These are phyloP conservation scores for Linnemannia hyalina DNA, from an alignment of 192 early-diverging fungal species.

Conservation along the genomic window DNA sequence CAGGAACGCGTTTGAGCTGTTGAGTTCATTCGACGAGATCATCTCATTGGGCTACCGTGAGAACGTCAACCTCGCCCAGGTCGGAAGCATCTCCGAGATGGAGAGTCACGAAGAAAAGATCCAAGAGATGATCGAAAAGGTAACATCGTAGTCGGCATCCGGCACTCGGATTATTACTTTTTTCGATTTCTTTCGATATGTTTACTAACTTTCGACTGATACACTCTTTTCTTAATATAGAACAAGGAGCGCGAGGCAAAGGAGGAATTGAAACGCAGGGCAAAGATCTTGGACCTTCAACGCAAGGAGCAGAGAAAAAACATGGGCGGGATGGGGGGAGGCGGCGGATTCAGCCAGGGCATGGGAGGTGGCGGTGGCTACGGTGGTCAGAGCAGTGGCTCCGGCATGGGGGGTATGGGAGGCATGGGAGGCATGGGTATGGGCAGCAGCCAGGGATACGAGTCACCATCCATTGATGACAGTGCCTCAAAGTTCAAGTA, in stretches of 20 bases:
- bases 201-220: not conserved
- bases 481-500: conserved; percentile 33
- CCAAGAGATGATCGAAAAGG: conserved; percentile 91
- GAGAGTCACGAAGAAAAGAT: conserved; percentile 97
- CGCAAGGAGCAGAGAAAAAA: conserved; percentile 79
- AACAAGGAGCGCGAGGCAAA: conserved; percentile 97
- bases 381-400: not conserved
- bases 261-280: conserved; percentile 92
- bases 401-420: conserved; percentile 57
- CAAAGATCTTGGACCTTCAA: conserved; percentile 91
- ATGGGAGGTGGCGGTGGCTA: conserved; percentile 6
- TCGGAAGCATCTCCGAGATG: conserved; percentile 94
- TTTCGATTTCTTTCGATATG: not conserved
- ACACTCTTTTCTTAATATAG: conserved; percentile 47
- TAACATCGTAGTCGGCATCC: conserved; percentile 12
- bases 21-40: conserved; percentile 95
- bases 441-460: conserved; percentile 35
- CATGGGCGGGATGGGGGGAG: conserved; percentile 69
- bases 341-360: conserved; percentile 18
- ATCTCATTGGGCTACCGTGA: conserved; percentile 90
- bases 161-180: not conserved
- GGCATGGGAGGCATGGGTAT: conserved; percentile 60
- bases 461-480: conserved; percentile 24
- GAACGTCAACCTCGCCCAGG: conserved; percentile 88
- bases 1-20: conserved; percentile 86